Base-by-base conservation (phyloP, 768 basidiomycete species). In the Tulasnella sp. region DNA sequence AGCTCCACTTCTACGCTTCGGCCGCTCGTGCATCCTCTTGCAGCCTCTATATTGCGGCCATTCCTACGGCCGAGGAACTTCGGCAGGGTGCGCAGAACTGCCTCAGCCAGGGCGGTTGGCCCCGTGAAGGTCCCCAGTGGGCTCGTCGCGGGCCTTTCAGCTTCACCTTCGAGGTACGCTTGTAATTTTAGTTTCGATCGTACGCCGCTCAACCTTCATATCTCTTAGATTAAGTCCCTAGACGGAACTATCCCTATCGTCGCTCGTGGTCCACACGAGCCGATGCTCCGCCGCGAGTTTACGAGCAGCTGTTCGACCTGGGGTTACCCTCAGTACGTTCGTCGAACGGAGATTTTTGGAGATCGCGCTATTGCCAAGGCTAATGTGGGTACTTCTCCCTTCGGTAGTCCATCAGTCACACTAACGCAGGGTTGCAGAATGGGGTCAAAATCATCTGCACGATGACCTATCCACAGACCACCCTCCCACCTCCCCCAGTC, bases 371-470 rank as follows among this genome's bases (percentile, higher is more conserved):
- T 72, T 29, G 71, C 71, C 12, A 72, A 72, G 39, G 71, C 71
- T 6, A 72, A 72, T 41, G 71, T 72, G 22, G 19, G 71, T 8
- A 62, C 14, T 17, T 63, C 29, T 22, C 42, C 34, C 62, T 39
- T 29, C 16, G 22, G 17, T 41, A 16, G 17, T 5, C 62, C 26
- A 5, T 3, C 26, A 34, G 7, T 32, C 19, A 19, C 41, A 64
- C 36, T 66, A 34, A 39, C 11, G 34, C 12, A 0, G 12, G 14
- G 29, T 47, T 36, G 1, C 29, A 72, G 71, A 72, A 72, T 22
- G 71, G 71, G 5, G 71, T 72, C 71, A 72, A 72, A 36, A 72
- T 72, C 36, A 72, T 72, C 39, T 72, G 71, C 40, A 72, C 71
- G 17, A 72, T 72, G 71, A 72, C 71, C 52, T 72, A 72, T n/a